These are phyloP conservation scores for Staphylotrichum longicolle DNA, from an alignment of 495 filamentous ascomycete genomes.

Conservation along the genomic window DNA sequence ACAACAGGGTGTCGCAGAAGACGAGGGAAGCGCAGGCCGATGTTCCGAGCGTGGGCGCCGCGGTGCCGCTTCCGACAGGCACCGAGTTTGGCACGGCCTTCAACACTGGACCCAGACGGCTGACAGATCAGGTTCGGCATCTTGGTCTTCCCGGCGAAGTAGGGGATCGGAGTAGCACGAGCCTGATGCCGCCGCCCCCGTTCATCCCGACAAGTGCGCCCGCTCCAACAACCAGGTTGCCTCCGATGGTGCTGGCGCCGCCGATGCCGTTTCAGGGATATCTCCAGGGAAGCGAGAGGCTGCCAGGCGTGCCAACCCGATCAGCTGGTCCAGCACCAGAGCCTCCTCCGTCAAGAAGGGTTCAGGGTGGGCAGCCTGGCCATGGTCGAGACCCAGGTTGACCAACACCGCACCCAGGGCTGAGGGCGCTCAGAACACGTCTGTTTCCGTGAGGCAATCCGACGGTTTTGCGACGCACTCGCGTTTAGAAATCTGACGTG, in stretches of 20 bases:
- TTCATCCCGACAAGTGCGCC: neutral
- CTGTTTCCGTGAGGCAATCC: too few relatives aligned
- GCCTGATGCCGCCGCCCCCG: constrained; percentile 19
- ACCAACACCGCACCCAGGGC: too few relatives aligned
- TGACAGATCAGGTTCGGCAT: neutral
- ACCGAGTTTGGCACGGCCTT: neutral
- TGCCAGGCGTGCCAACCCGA: neutral
- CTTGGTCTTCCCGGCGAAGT: too few relatives aligned
- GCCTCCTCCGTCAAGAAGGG: neutral
- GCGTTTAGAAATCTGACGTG: too few relatives aligned
- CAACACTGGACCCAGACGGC: neutral
- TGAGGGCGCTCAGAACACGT: too few relatives aligned
- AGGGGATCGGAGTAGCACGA: neutral
- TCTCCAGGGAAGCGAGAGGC: neutral
- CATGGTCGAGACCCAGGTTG: too few relatives aligned
- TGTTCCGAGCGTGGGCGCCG: neutral
- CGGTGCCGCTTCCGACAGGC: neutral
- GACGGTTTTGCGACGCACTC: too few relatives aligned
- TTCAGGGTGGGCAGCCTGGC: too few relatives aligned
- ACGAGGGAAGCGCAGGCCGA: constrained; percentile 13
- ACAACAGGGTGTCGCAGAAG: constrained; percentile 12
- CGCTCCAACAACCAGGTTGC: neutral
- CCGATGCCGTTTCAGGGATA: constrained; percentile 12
- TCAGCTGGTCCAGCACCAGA: neutral
- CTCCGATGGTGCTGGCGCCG: neutral